Percentiles rank a stretch among this genome's conserved stretches.
Evolutionary conservation across 2,329 filamentous ascomycete species (phyloP).

Genomic region (Fusarium nelsonii): DNA sequence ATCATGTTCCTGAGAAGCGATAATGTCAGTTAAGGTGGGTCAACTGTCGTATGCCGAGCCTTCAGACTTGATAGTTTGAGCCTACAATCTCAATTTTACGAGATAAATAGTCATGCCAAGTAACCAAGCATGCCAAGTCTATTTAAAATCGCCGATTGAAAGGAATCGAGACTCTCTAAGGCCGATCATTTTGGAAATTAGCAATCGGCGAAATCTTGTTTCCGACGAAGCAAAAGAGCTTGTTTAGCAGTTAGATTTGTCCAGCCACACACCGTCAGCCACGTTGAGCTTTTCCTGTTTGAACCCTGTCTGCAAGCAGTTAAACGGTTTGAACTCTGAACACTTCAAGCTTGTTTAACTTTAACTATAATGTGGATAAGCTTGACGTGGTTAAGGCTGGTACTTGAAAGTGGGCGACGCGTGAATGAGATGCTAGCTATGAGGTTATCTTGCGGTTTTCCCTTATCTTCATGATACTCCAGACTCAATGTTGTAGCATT

Average conservation of each 20-base stretch:
- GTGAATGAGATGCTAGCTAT: not conserved
- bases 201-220: not conserved
- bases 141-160: not conserved
- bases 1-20: not conserved
- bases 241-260: not conserved
- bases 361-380: not conserved
- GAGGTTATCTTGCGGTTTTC: not conserved
- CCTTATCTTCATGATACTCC: not conserved
- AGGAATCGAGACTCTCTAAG: not conserved
- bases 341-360: not conserved
- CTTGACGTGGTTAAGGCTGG: not conserved
- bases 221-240: not conserved
- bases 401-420: not conserved
- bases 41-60: constrained; percentile 22
- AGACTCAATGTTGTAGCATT: not conserved
- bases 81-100: not conserved
- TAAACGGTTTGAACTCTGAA: too few species aligned
- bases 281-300: not conserved
- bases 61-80: not conserved
- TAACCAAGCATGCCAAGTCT: not conserved
- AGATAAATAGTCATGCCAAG: not conserved
- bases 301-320: too few species aligned
- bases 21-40: not conserved
- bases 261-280: not conserved
- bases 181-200: not conserved